phyloP scores from a whole-genome alignment of 1,284 basidiomycete genomes.

The Butyriboletus appendiculatus region DNA sequence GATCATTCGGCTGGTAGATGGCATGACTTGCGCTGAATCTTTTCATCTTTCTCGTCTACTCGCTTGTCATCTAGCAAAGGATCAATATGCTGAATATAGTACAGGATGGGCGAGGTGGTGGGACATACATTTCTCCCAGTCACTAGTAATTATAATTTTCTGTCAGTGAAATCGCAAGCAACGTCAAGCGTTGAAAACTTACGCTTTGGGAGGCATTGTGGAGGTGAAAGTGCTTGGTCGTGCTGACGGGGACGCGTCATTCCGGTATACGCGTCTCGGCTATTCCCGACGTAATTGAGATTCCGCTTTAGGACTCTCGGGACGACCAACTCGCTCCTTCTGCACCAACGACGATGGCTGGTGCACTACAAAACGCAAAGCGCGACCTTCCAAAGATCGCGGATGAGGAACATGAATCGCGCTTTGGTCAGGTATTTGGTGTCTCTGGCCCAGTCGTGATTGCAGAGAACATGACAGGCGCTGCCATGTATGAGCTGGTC shows the following conservation, averaged over 20 bases:
- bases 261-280: conserved; percentile 30
- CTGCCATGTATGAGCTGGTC: conserved; percentile 96
- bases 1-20: neutral
- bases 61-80: conserved; percentile 72
- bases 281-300: conserved; percentile 25
- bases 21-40: conserved; percentile 76
- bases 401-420: conserved; percentile 88
- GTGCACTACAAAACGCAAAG: conserved; percentile 90
- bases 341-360: conserved; percentile 63
- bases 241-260: conserved; percentile 37
- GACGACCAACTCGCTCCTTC: conserved; percentile 1
- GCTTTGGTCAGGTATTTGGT: conserved; percentile 90
- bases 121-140: conserved; percentile 93
- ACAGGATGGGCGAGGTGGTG: neutral
- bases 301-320: conserved; percentile 31
- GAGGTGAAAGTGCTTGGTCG: conserved; percentile 10
- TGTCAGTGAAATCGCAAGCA: conserved; percentile 12
- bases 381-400: conserved; percentile 81
- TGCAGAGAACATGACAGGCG: conserved; percentile 95
- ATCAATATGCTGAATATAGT: conserved; percentile 6
- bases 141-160: conserved; percentile 46
- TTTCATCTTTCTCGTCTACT: conserved; percentile 83
- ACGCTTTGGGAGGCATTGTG: conserved; percentile 85
- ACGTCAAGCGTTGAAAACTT: conserved; percentile 29
- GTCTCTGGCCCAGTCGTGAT: conserved; percentile 97